phyloP scores from a whole-genome alignment of 225 moss, liverwort and hornwort species.

The Neckera pumila region DNA sequence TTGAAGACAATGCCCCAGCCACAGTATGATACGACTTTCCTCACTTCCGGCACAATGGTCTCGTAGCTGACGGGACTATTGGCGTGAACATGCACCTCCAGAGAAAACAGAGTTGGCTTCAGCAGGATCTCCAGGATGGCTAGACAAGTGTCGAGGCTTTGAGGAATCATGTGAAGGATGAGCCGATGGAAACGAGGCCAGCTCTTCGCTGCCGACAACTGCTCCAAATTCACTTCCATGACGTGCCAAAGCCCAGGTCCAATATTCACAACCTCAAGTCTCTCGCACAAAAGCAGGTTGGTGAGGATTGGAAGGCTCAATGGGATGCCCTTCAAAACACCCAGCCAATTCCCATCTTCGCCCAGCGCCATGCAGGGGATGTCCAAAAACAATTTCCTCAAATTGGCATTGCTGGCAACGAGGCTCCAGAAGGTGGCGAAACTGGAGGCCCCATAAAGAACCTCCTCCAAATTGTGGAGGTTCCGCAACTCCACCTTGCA shows the following conservation, averaged over 20 bases:
- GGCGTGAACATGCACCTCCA: constrained; percentile 27
- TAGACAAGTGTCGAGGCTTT: neutral
- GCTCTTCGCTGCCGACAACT: neutral
- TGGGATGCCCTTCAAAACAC: constrained; percentile 16
- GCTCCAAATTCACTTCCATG: constrained; percentile 24
- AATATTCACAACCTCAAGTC: constrained; percentile 37
- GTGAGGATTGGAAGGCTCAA: constrained; percentile 24
- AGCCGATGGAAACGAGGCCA: constrained; percentile 46
- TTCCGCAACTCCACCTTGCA: constrained; percentile 5
- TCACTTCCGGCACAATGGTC: neutral
- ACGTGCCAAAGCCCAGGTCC: constrained; percentile 73
- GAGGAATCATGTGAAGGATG: constrained; percentile 48
- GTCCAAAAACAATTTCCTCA: constrained; percentile 52
- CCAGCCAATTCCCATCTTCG: constrained; percentile 53
- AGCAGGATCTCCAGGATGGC: neutral
- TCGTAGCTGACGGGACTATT: constrained; percentile 19
- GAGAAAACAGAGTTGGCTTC: neutral
- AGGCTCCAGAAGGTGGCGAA: constrained; percentile 23
- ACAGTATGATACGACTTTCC: neutral
- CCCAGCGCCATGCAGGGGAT: constrained; percentile 69
- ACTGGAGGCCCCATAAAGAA: constrained; percentile 27
- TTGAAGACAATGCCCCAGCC: neutral
- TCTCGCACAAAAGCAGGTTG: constrained; percentile 11
- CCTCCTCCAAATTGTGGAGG: constrained; percentile 22
- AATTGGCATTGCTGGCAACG: neutral